Base-by-base conservation (phyloP, 1,139 yeast genomes). In the Lodderomyces oxycetoniae region DNA sequence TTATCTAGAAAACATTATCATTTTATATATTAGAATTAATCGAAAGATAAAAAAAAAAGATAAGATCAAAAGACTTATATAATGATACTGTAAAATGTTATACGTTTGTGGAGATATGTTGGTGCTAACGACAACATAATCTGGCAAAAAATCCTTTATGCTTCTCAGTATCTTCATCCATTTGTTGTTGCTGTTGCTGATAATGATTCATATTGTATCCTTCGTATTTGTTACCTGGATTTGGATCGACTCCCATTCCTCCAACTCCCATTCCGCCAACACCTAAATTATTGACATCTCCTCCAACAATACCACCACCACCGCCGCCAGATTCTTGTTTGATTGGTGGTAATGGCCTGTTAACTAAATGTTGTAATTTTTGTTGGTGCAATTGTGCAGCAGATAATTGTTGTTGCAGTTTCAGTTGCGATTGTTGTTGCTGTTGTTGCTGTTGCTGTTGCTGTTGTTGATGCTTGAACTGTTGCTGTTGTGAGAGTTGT, bases 361-460 rank as follows among this genome's bases (percentile, higher is more conserved):
- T 68, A 39, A 68, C 73, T 57, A 68, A 65, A 45, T 67, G 72
- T 49, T 68, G 74, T 53, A 68, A 65, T 51, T 68, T 67, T 46
- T 67, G 74, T 53, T 68, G 74, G 48, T 67, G 72, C 38, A 67
- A 64, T 52, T 68, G 74, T 27, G 67, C 67, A 3, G 68, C 68
- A 13, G 60, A 46, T 41, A 61, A 50, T 38, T 40, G 43, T 15
- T 20, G 24, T 30, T 36, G 38, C 22, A 23, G 22, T 31, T n/a
- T n/a, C n/a, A n/a, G 71, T 49, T 67, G 74, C 52, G 67, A 65
- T 51, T 67, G 67, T 46, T 67, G 74, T 53, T 67, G 74, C 48
- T 67, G 72, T 39, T 52, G 67, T 73, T 28, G 67, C 67, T 3
- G 68, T 35, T 39, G 42, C 19, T 21, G 17, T 31, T 35, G 37